phyloP scores from a whole-genome alignment of 495 filamentous ascomycete genomes.

The Annulohypoxylon bovei region DNA sequence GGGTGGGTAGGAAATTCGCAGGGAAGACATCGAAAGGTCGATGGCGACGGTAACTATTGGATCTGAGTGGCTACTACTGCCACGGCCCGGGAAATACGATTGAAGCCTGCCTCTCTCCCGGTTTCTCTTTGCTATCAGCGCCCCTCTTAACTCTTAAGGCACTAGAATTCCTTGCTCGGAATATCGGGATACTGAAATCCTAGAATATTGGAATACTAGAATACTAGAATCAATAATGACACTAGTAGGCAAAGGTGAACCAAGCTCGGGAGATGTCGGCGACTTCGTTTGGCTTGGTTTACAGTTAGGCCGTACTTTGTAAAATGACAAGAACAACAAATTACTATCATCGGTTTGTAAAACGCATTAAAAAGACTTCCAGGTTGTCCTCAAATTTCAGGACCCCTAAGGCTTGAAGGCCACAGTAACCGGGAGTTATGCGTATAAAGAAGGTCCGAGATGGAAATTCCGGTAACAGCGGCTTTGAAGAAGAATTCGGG shows the following conservation, averaged over 20 bases:
- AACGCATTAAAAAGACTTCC: conserved; percentile 5
- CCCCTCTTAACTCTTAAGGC: background rate
- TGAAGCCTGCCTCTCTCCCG: conserved; percentile 2
- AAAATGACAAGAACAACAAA: conserved; percentile 15
- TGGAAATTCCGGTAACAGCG: conserved; percentile 34
- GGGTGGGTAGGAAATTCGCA: conserved; percentile 23
- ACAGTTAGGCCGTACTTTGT: conserved; percentile 9
- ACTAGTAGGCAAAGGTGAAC: background rate
- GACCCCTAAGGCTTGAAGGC: background rate
- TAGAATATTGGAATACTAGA: background rate
- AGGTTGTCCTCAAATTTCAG: background rate
- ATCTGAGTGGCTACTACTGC: conserved; percentile 36
- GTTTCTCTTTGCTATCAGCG: conserved; percentile 7
- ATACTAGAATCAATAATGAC: conserved; percentile 6
- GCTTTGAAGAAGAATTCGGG: conserved; percentile 19
- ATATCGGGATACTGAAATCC: conserved; percentile 1
- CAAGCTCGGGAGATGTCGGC: conserved; percentile 10
- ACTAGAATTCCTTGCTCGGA: conserved; percentile 7
- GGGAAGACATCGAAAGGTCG: conserved; percentile 30
- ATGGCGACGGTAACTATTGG: conserved; percentile 33
- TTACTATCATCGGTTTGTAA: background rate
- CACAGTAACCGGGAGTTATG: conserved; percentile 21
- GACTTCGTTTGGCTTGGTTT: conserved; percentile 10
- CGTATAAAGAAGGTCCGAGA: conserved; percentile 35
- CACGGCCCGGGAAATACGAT: conserved; percentile 29